phyloP scores from a whole-genome alignment of 352 stramenopile species.

The Phytophthora sp. region DNA sequence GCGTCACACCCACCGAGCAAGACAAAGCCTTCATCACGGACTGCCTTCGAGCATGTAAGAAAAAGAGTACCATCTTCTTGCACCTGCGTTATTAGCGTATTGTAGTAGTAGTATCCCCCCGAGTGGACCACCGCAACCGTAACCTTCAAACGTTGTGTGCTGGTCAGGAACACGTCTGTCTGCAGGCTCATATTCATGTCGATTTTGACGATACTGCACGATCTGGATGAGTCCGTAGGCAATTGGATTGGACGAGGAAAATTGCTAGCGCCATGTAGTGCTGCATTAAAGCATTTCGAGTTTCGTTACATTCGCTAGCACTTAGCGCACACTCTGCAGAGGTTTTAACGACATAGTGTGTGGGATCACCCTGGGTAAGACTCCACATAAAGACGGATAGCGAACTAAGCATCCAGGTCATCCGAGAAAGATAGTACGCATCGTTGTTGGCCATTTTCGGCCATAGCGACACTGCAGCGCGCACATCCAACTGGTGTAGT shows the following conservation, averaged over 20 bases:
- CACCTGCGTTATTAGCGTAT: conserved; percentile 31
- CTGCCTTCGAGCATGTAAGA: conserved; percentile 39
- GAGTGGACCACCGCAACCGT: conserved; percentile 39
- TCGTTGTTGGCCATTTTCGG: conserved; percentile 53
- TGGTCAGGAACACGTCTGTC: conserved; percentile 28
- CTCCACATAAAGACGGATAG: conserved; percentile 36
- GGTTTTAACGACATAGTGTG: conserved; percentile 31
- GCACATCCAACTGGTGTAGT: conserved; percentile 46
- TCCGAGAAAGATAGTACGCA: conserved; percentile 38
- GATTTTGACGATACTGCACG: conserved; percentile 36
- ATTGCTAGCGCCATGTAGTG: conserved; percentile 35
- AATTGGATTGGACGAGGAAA: conserved; percentile 36
- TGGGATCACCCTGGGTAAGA: conserved; percentile 13
- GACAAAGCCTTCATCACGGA: conserved; percentile 46
- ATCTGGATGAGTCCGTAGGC: conserved; percentile 43
- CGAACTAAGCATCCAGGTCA: conserved; percentile 42
- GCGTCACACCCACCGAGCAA: conserved; percentile 38
- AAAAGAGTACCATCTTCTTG: conserved; percentile 25
- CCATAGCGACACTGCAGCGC: conserved; percentile 41
- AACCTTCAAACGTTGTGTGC: conserved; percentile 40
- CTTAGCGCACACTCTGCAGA: conserved; percentile 19
- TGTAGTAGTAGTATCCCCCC: conserved; percentile 48
- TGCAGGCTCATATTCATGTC: conserved; percentile 29
- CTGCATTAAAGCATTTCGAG: conserved; percentile 27
- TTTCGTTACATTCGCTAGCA: conserved; percentile 36